Evolutionary conservation across 768 basidiomycete species (phyloP).

Genomic region (Rhizopogon vulgaris): DNA sequence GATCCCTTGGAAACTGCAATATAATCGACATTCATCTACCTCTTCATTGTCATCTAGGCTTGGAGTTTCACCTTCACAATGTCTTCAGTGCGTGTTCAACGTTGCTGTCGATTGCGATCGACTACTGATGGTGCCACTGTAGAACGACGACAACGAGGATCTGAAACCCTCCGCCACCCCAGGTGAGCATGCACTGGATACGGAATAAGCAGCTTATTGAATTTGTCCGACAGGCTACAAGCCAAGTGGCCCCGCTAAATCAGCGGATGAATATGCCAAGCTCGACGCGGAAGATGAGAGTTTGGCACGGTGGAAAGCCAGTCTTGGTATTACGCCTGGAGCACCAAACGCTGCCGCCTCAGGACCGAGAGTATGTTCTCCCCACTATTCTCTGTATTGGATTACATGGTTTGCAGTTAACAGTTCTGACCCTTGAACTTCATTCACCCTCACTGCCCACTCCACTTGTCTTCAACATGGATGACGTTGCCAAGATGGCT

Average conservation of each 20-base stretch:
- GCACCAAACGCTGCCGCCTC: slow-evolving; percentile 27
- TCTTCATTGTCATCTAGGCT: background rate
- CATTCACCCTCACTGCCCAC: slow-evolving; percentile 61
- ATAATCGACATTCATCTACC: slow-evolving; percentile 7
- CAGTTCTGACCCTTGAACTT: slow-evolving; percentile 73
- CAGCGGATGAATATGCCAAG: slow-evolving; percentile 74
- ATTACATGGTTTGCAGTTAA: slow-evolving; percentile 41
- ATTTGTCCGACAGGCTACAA: slow-evolving; percentile 59
- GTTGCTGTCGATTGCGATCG: background rate
- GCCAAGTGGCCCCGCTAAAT: slow-evolving; percentile 51
- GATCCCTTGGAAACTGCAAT: slow-evolving; percentile 8
- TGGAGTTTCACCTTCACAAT: slow-evolving; percentile 29
- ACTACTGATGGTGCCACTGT: slow-evolving; percentile 7
- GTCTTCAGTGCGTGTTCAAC: slow-evolving; percentile 41
- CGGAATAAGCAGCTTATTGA: slow-evolving; percentile 1
- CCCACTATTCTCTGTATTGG: slow-evolving; percentile 17
- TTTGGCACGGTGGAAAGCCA: slow-evolving; percentile 93
- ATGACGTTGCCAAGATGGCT: slow-evolving; percentile 34
- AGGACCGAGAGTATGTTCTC: slow-evolving; percentile 59
- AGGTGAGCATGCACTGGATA: slow-evolving; percentile 34
- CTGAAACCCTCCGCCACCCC: slow-evolving; percentile 62
- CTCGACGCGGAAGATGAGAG: slow-evolving; percentile 91
- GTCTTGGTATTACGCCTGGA: slow-evolving; percentile 73
- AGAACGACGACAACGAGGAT: slow-evolving; percentile 67
- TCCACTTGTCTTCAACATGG: slow-evolving; percentile 60